These are phyloP conservation scores for Cyclocybe aegerita DNA, from an alignment of 768 basidiomycete species.

Conservation along the genomic window DNA sequence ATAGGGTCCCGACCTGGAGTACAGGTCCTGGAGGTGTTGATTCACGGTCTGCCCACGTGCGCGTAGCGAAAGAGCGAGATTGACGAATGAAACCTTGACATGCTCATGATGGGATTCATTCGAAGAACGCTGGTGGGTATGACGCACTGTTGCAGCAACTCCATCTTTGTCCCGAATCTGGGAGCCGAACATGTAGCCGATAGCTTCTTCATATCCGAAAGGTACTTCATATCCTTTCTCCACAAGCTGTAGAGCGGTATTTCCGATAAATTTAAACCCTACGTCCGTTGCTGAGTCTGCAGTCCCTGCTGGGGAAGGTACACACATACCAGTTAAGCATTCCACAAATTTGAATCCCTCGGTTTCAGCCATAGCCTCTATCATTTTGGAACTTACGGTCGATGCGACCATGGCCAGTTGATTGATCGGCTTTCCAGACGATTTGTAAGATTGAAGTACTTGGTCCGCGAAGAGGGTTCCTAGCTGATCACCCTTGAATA, in stretches of 20 bases:
- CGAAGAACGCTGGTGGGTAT: background rate
- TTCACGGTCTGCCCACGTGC: conserved; percentile 52
- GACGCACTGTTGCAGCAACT: conserved; percentile 69
- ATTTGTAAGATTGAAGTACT: conserved; percentile 41
- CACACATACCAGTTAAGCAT: conserved; percentile 70
- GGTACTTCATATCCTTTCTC: conserved; percentile 67
- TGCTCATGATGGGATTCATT: background rate
- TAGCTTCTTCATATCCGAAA: conserved; percentile 91
- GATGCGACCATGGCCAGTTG: conserved; percentile 86
- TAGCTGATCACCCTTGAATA: conserved; percentile 85
- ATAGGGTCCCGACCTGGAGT: conserved; percentile 44
- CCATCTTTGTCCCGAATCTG: conserved; percentile 88
- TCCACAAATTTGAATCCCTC: conserved; percentile 87
- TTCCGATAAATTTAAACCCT: conserved; percentile 93
- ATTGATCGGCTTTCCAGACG: conserved; percentile 42
- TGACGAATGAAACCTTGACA: conserved; percentile 62
- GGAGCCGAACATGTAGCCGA: conserved; percentile 86
- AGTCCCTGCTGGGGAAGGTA: conserved; percentile 4
- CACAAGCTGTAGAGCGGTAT: conserved; percentile 68
- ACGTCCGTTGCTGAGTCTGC: conserved; percentile 9
- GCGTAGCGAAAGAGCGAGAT: conserved; percentile 57
- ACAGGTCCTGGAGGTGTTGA: conserved; percentile 61
- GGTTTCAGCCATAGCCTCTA: conserved; percentile 67
- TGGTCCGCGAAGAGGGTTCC: conserved; percentile 52
- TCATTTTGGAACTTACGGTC: conserved; percentile 90